Percentiles rank a stretch among this genome's conserved stretches.
These are phyloP conservation scores for Colletotrichum ledebouriae DNA, from an alignment of 2,329 filamentous ascomycete genomes.

Conservation along the genomic window DNA sequence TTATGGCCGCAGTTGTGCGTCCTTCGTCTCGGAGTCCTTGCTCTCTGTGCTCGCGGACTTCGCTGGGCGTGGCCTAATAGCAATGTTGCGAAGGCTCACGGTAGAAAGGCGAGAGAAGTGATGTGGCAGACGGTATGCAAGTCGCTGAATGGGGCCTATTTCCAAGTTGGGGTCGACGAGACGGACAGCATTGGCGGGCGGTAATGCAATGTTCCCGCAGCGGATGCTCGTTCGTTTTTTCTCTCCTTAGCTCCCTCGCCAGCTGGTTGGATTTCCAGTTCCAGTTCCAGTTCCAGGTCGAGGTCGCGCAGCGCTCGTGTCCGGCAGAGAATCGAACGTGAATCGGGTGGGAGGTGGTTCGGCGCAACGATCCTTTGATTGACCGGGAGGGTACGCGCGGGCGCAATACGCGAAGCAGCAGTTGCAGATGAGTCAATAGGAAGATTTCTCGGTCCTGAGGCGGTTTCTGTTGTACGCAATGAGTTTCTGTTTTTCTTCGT, in stretches of 20 bases:
- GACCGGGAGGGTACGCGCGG: slow-evolving; percentile 25
- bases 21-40: slow-evolving; percentile 35
- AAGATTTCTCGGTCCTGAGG: background rate
- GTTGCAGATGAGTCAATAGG: slow-evolving; percentile 39
- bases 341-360: slow-evolving; percentile 33
- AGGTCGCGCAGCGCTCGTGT: slow-evolving; percentile 27
- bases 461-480: slow-evolving; percentile 20
- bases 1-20: slow-evolving; percentile 38
- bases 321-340: slow-evolving; percentile 33
- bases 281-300: slow-evolving; percentile 24
- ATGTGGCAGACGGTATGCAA: slow-evolving; percentile 63
- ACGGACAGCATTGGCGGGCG: slow-evolving; percentile 44
- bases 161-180: slow-evolving; percentile 48
- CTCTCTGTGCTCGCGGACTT: slow-evolving; percentile 44
- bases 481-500: slow-evolving; percentile 1
- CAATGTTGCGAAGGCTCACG: slow-evolving; percentile 57
- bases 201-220: slow-evolving; percentile 35
- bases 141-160: slow-evolving; percentile 58
- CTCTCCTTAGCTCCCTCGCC: slow-evolving; percentile 25
- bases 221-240: slow-evolving; percentile 35
- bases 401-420: slow-evolving; percentile 38
- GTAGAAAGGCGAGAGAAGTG: slow-evolving; percentile 54
- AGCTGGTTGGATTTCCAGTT: slow-evolving; percentile 23
- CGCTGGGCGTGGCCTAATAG: slow-evolving; percentile 52
- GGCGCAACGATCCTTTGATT: slow-evolving; percentile 32